These are phyloP conservation scores for Stipa capillata DNA, from an alignment of 176 grass and related monocot genomes.

Conservation along the genomic window DNA sequence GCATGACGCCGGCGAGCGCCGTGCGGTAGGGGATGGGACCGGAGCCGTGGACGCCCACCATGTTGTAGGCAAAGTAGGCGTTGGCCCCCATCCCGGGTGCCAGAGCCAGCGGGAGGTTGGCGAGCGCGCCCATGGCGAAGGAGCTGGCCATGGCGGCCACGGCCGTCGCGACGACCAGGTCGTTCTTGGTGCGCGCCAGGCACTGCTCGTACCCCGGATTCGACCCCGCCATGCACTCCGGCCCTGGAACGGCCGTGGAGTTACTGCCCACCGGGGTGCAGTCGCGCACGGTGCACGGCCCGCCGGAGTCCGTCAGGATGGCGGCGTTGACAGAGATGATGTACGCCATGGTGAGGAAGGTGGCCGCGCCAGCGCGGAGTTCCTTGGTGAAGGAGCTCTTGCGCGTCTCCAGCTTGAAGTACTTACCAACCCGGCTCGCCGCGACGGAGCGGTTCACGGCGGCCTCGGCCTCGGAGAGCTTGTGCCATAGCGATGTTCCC, in stretches of 20 bases:
- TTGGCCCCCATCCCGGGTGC: slow-evolving; percentile 71
- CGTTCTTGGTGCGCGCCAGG: slow-evolving; percentile 40
- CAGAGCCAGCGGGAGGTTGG: slow-evolving; percentile 51
- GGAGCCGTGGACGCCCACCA: slow-evolving; percentile 60
- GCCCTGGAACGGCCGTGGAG: not conserved
- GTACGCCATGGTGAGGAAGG: slow-evolving; percentile 73
- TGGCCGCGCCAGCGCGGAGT: slow-evolving; percentile 47
- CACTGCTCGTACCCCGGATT: slow-evolving; percentile 40
- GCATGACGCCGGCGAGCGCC: slow-evolving; percentile 48
- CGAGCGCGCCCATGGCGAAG: slow-evolving; percentile 48
- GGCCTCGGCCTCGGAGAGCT: slow-evolving; percentile 6
- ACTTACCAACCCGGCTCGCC: slow-evolving; percentile 11
- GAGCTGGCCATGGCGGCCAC: slow-evolving; percentile 39
- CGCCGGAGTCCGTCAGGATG: slow-evolving; percentile 59
- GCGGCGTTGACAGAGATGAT: slow-evolving; percentile 64
- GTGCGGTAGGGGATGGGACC: slow-evolving; percentile 42
- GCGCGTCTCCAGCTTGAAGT: slow-evolving; percentile 65
- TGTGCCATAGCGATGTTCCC: not conserved
- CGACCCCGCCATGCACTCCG: slow-evolving; percentile 10
- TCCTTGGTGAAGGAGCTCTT: slow-evolving; percentile 65
- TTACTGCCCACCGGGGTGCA: slow-evolving; percentile 4
- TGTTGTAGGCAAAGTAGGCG: slow-evolving; percentile 69
- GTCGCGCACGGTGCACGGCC: slow-evolving; percentile 39
- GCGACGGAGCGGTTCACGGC: slow-evolving; percentile 44
- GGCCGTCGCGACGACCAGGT: slow-evolving; percentile 45